Percentiles rank a stretch among this genome's conserved stretches.
Conservation (phyloP, 805 yeast genomes). For the Isabelozyma gotoi region DNA sequence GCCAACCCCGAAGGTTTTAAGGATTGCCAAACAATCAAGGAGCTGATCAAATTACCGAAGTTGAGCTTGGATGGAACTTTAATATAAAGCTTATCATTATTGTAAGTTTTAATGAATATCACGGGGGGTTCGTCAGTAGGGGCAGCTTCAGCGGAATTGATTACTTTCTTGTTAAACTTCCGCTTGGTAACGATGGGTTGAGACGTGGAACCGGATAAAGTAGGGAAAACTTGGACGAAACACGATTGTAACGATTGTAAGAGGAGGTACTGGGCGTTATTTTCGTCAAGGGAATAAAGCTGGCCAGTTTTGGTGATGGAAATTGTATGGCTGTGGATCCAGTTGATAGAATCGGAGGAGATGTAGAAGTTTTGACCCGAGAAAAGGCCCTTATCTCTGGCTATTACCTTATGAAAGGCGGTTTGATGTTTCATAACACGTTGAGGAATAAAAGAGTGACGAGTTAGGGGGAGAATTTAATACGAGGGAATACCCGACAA, state of each 20-base stretch:
- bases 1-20: conserved; percentile 52
- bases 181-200: neutral
- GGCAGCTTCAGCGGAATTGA: neutral
- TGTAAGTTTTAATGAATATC: conserved; percentile 40
- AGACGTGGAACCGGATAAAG: conserved; percentile 8
- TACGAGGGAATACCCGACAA: neutral
- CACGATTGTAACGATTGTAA: conserved; percentile 39
- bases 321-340: conserved; percentile 32
- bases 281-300: conserved; percentile 30
- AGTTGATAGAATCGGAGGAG: conserved; percentile 36
- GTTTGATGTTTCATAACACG: conserved; percentile 16
- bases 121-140: conserved; percentile 30
- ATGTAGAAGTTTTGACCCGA: conserved; percentile 31
- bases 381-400: conserved; percentile 34
- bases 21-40: conserved; percentile 57
- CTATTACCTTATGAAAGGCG: conserved; percentile 30
- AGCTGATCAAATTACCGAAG: conserved; percentile 45
- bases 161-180: conserved; percentile 1
- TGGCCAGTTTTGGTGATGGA: conserved; percentile 33
- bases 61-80: conserved; percentile 32
- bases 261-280: conserved; percentile 27
- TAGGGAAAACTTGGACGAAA: conserved; percentile 35
- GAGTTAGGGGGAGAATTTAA: too few relatives aligned
- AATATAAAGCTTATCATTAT: conserved; percentile 37
- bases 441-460: neutral